These are phyloP conservation scores for Quercus robur DNA, from an alignment of 306 rosid genomes.

Conservation along the genomic window DNA sequence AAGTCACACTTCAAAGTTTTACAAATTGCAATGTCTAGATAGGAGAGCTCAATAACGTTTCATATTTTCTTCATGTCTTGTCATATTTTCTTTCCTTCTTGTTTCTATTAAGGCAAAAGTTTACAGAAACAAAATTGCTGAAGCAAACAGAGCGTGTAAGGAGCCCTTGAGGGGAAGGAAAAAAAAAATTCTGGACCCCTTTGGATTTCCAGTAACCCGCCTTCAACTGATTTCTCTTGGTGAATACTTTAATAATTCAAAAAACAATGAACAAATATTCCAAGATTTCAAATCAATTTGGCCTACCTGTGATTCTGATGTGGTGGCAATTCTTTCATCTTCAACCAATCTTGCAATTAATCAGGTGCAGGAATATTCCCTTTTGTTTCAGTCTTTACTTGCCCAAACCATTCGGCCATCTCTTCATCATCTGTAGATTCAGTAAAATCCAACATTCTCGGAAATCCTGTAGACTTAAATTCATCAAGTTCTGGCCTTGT, in stretches of 20 bases:
- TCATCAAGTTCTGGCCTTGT: constrained; percentile 41
- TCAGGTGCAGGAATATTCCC: neutral
- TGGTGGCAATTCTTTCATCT: neutral
- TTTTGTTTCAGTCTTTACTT: constrained; percentile 24
- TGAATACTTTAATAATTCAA: neutral
- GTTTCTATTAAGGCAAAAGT: neutral
- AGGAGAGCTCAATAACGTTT: no score
- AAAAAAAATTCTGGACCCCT: neutral
- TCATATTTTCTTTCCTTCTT: neutral
- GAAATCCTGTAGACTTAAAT: constrained; percentile 20
- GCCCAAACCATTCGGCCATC: constrained; percentile 72
- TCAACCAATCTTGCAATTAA: constrained; percentile 8
- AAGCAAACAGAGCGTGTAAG: neutral
- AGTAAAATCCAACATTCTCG: constrained; percentile 15
- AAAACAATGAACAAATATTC: neutral
- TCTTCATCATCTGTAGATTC: constrained; percentile 53
- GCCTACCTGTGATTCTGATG: neutral
- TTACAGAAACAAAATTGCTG: neutral
- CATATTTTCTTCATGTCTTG: no score
- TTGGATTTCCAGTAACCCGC: neutral
- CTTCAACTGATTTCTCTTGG: neutral
- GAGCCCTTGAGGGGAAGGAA: neutral
- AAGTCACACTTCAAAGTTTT: no score
- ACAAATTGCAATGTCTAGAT: no score
- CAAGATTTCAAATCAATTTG: neutral